Evolutionary conservation across 208 protist species (phyloP).

Genomic region (Blechomonas ayalai): DNA sequence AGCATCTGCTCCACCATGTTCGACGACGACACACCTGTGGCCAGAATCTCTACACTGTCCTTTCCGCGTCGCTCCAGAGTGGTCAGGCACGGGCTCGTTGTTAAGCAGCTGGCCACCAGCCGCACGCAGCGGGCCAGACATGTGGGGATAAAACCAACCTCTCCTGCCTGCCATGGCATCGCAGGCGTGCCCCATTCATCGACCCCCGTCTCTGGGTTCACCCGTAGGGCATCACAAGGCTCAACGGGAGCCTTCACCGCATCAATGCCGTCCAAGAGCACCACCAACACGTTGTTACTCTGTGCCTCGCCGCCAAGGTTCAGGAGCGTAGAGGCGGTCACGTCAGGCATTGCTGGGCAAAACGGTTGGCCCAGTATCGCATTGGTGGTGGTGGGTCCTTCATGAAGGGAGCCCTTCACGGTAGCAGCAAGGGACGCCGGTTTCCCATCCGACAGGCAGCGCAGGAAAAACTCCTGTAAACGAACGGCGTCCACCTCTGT

Average conservation of each 20-base stretch:
- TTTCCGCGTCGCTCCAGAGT: conserved; percentile 26
- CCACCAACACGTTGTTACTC: conserved; percentile 23
- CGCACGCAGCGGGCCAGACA: conserved; percentile 70
- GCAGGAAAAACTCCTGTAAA: conserved; percentile 37
- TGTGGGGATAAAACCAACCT: conserved; percentile 27
- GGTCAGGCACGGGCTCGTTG: no score
- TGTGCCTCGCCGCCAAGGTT: background rate
- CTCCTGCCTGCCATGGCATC: background rate
- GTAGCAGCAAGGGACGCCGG: no score
- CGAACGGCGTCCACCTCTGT: conserved; percentile 52
- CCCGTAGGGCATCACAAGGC: conserved; percentile 47
- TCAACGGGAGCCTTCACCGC: conserved; percentile 16
- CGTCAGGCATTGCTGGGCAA: conserved; percentile 3
- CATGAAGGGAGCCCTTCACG: conserved; percentile 2
- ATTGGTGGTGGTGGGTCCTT: conserved; percentile 1
- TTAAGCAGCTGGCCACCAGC: conserved; percentile 39
- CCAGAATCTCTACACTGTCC: conserved; percentile 58
- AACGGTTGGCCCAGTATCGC: no score
- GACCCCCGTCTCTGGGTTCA: conserved; percentile 16
- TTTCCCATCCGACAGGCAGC: conserved; percentile 42
- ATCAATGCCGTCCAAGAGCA: conserved; percentile 65
- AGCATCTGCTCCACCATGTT: conserved; percentile 77
- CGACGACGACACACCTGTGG: conserved; percentile 25
- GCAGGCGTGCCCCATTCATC: conserved; percentile 6
- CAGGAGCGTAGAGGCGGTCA: conserved; percentile 2